phyloP scores from a whole-genome alignment of 2,329 filamentous ascomycete species.

The Fusarium verticillioides region DNA sequence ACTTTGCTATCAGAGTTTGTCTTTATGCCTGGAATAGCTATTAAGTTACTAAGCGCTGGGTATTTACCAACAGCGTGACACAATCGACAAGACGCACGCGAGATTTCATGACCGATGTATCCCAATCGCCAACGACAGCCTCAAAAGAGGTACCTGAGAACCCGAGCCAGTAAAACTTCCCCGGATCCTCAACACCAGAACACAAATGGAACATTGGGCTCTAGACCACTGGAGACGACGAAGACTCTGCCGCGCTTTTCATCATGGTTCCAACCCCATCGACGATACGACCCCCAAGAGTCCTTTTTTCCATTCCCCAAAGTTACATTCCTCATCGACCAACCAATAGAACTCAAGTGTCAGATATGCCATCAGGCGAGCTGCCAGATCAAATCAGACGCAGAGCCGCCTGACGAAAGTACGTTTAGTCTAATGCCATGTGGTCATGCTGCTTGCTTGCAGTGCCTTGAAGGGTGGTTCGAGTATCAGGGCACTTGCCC shows the following conservation, averaged over 20 bases:
- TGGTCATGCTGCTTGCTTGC: conserved; percentile 48
- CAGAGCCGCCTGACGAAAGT: conserved; percentile 19
- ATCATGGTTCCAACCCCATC: conserved; percentile 34
- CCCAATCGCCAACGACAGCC: neutral
- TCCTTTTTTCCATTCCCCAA: conserved; percentile 45
- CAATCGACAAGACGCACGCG: neutral
- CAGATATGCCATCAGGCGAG: conserved; percentile 42
- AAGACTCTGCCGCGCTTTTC: conserved; percentile 17
- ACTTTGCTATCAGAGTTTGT: neutral
- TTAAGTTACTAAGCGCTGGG: neutral
- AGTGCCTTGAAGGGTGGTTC: conserved; percentile 47
- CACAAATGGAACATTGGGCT: neutral
- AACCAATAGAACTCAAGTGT: conserved; percentile 38
- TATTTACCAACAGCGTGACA: neutral
- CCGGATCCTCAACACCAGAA: neutral
- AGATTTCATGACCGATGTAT: neutral
- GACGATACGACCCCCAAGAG: conserved; percentile 32
- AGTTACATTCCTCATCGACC: conserved; percentile 44
- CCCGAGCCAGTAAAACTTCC: neutral
- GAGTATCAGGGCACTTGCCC: conserved; percentile 44
- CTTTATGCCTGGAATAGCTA: neutral
- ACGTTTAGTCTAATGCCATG: conserved; percentile 50
- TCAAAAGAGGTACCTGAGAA: conserved; percentile 21
- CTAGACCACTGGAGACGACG: conserved; percentile 12
- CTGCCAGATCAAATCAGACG: conserved; percentile 32